A percentile compares a stretch with the other conserved stretches of the same genome.
phyloP scores from a whole-genome alignment of 176 grass and related monocot genomes.

The Avena insularis region DNA sequence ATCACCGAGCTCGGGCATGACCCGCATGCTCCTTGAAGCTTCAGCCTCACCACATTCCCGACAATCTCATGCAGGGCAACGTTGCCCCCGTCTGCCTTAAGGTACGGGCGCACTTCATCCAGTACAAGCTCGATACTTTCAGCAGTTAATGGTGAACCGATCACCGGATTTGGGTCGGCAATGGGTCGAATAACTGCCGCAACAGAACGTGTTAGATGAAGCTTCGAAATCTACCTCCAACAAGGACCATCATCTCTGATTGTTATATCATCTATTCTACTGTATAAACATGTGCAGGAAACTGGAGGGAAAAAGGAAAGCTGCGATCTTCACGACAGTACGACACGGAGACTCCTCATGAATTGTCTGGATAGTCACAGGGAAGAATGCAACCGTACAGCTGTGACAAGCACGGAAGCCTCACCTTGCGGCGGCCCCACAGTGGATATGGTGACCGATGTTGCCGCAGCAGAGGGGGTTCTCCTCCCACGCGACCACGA shows the following conservation, averaged over 20 bases:
- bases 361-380: neutral
- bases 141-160: constrained; percentile 62
- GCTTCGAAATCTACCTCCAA: neutral
- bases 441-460: constrained; percentile 9
- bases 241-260: neutral
- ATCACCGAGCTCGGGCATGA: constrained; percentile 70
- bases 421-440: constrained; percentile 33
- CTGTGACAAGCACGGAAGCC: neutral
- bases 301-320: neutral
- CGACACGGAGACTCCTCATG: neutral
- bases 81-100: constrained; percentile 76
- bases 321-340: neutral
- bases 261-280: neutral
- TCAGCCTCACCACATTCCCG: constrained; percentile 71
- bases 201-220: neutral
- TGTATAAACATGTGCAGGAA: neutral
- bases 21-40: constrained; percentile 75
- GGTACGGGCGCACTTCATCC: constrained; percentile 77
- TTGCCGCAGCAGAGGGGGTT: neutral
- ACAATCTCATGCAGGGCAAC: constrained; percentile 79
- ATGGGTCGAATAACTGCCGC: constrained; percentile 60
- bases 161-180: constrained; percentile 44
- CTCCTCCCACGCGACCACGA: constrained; percentile 38
- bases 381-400: neutral
- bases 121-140: constrained; percentile 70